These are phyloP conservation scores for Zostera marina DNA, from an alignment of 116 monocot species.

Conservation along the genomic window DNA sequence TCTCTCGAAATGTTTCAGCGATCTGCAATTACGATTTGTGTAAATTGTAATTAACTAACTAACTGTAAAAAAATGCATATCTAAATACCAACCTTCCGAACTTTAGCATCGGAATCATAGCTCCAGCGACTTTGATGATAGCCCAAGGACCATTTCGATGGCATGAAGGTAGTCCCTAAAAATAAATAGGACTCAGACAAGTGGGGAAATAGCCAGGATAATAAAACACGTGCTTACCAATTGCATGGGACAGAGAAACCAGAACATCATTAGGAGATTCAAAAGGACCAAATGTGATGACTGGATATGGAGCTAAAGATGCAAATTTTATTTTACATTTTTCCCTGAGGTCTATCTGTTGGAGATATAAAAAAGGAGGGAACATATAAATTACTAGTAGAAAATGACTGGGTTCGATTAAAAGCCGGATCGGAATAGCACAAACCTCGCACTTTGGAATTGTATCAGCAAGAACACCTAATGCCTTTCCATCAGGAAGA, in stretches of 20 bases:
- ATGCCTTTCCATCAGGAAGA: slow-evolving; percentile 63
- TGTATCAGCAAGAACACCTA: slow-evolving; percentile 95
- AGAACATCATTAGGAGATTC: slow-evolving; percentile 63
- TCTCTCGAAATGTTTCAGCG: slow-evolving; percentile 84
- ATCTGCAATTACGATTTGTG: slow-evolving; percentile 26
- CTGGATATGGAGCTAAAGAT: slow-evolving; percentile 45
- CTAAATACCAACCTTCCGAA: slow-evolving; percentile 39
- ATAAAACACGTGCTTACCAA: slow-evolving; percentile 27
- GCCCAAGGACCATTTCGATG: slow-evolving; percentile 94
- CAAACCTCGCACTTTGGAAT: slow-evolving; percentile 74
- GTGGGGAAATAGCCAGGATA: too few species aligned
- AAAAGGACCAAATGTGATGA: slow-evolving; percentile 91
- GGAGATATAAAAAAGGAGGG: slow-evolving; percentile 4
- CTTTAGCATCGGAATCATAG: slow-evolving; percentile 69
- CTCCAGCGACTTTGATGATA: slow-evolving; percentile 97
- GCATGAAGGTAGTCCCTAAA: slow-evolving; percentile 90
- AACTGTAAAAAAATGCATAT: neutral
- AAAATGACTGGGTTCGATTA: neutral
- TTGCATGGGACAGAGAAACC: slow-evolving; percentile 75
- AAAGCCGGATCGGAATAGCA: neutral
- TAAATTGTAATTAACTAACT: too few species aligned
- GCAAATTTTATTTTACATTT: slow-evolving; percentile 37
- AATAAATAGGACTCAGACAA: too few species aligned
- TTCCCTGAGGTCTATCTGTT: slow-evolving; percentile 81
- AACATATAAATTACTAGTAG: neutral